Evolutionary conservation across 768 basidiomycete species (phyloP), one percentile per base, ranked within the genome.

Genomic region (Tulasnella sp.): DNA sequence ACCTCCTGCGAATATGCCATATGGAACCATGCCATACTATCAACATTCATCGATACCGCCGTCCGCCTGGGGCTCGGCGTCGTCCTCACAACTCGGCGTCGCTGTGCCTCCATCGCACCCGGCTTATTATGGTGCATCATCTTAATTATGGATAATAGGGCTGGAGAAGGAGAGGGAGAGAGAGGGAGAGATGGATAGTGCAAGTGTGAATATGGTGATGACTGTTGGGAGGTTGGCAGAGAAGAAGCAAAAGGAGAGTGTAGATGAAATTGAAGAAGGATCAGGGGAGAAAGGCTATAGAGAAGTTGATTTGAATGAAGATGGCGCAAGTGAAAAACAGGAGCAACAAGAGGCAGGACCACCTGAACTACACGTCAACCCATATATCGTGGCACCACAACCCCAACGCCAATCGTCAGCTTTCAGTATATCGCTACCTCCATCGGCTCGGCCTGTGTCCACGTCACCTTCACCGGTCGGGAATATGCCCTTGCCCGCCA

Each of bases 401-500:
- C 34, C 34, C 5, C 34, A 38, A 38, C 34, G 34, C 34, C 34
- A 56, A 44, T 34, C 8, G 10, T 13, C 27, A 13, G 30, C 24
- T 1, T 49, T 47, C 23, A 29, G 45, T 24, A 26, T 21, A 11
- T 23, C 27, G 45, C 44, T 51, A 29, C 47, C 58, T 15, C 3
- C 58, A 19, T 42, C 58, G 1, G 48, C 49, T 8, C 47, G 32
- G 29, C 48, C 62, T 17, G 32, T 60, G 13, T 59, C 61, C 26
- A 32, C 52, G 3, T 26, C 56, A n/a, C 44, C 54, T 3, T 64
- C 48, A 19, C 26, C 65, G n/a, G 63, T 64, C 1, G 51, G 61
- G 15, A 67, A 73, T 4, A 89, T 91, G 83, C 86, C 88, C 21
- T 75, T 87, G 3, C 86, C 88, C 13, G 78, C 80, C 13, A 83